Evolutionary conservation across 1,284 basidiomycete genomes (phyloP).

Genomic region (Trichosporon inkin): DNA sequence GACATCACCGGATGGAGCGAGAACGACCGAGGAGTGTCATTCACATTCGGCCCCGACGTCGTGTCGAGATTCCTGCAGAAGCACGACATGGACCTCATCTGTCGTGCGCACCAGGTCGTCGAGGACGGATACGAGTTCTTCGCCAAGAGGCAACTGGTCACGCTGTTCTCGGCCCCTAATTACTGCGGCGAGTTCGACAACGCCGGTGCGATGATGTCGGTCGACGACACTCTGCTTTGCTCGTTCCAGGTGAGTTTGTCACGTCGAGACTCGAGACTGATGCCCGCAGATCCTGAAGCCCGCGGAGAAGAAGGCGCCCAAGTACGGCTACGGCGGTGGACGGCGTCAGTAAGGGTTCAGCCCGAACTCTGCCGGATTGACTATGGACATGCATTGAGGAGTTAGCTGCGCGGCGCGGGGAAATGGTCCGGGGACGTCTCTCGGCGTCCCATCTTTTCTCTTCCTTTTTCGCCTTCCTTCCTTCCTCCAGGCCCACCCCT

Average conservation of each 20-base stretch:
- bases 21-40: slow-evolving; percentile 94
- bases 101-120: slow-evolving; percentile 95
- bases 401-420: slow-evolving; percentile 5
- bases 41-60: slow-evolving; percentile 86
- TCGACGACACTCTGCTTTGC: slow-evolving; percentile 94
- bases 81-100: slow-evolving; percentile 99
- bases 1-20: slow-evolving; percentile 99
- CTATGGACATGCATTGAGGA: slow-evolving; percentile 8
- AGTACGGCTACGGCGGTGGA: slow-evolving; percentile 47
- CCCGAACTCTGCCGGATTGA: neutral
- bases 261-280: neutral
- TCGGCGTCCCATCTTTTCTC: neutral
- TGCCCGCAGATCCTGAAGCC: slow-evolving; percentile 83
- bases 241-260: slow-evolving; percentile 77
- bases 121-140: slow-evolving; percentile 99
- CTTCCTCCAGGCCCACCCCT: neutral
- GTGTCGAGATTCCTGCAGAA: slow-evolving; percentile 97
- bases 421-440: neutral
- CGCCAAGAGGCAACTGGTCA: slow-evolving; percentile 94
- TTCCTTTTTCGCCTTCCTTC: neutral
- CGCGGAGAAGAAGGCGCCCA: slow-evolving; percentile 82
- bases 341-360: slow-evolving; percentile 40
- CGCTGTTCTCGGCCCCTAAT: slow-evolving; percentile 95
- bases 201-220: slow-evolving; percentile 99
- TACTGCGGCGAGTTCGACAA: slow-evolving; percentile 99